phyloP scores from a whole-genome alignment of 306 rosid species.

The Malus sieversii region DNA sequence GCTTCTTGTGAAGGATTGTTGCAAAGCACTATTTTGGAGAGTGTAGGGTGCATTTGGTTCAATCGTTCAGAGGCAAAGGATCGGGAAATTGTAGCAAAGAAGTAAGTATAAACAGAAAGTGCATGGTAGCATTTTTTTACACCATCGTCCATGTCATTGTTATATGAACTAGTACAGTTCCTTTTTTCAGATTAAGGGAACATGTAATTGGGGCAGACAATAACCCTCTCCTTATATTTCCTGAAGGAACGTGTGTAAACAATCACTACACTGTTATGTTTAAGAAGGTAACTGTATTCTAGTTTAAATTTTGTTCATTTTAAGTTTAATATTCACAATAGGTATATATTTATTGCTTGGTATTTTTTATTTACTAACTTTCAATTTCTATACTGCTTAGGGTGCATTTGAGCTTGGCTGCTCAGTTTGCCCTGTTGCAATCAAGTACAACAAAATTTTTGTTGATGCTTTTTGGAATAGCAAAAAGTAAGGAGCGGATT shows the following conservation, averaged over 20 bases:
- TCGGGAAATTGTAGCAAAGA: constrained; percentile 89
- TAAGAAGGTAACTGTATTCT: constrained; percentile 58
- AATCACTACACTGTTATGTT: constrained; percentile 95
- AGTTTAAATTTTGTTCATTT: background rate
- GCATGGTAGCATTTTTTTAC: background rate
- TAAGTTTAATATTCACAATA: background rate
- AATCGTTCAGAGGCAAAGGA: constrained; percentile 88
- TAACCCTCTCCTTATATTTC: constrained; percentile 96
- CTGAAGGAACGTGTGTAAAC: constrained; percentile 98
- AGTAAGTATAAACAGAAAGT: constrained; percentile 44
- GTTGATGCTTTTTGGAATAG: constrained; percentile 99
- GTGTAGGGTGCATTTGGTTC: constrained; percentile 93
- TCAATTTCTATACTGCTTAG: constrained; percentile 29
- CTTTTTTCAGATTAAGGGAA: constrained; percentile 64
- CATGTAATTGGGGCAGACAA: constrained; percentile 82
- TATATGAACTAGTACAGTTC: constrained; percentile 5
- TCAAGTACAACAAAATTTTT: constrained; percentile 92
- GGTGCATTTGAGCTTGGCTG: constrained; percentile 98
- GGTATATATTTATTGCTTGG: background rate
- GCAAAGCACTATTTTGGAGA: constrained; percentile 94
- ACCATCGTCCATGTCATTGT: constrained; percentile 9
- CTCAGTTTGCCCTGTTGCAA: constrained; percentile 89
- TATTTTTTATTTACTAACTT: constrained; percentile 8
- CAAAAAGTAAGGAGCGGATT: constrained; percentile 65
- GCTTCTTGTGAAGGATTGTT: constrained; percentile 54